A percentile compares a stretch with the other conserved stretches of the same genome.
Evolutionary conservation across 2,329 filamentous ascomycete species (phyloP).

Genomic region (Penicillium sp.): DNA sequence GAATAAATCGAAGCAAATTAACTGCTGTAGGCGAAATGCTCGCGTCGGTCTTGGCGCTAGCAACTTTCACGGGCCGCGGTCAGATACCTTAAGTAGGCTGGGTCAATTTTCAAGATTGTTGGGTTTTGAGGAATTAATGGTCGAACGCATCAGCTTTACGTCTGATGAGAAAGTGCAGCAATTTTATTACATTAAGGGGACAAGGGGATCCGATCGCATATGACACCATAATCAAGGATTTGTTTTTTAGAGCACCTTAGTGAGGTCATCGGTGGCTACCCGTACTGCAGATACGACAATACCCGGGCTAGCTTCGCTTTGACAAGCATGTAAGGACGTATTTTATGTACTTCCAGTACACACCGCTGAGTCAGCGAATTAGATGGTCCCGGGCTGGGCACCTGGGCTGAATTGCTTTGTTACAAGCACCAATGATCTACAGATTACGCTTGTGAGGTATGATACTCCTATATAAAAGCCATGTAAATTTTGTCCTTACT

Average conservation of each 20-base stretch:
- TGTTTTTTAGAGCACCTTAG: conserved; percentile 13
- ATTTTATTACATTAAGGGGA: neutral
- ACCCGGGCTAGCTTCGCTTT: neutral
- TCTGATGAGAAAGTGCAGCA: neutral
- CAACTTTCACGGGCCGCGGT: conserved; percentile 22
- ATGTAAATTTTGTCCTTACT: neutral
- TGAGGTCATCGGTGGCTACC: conserved; percentile 28
- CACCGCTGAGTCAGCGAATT: conserved; percentile 11
- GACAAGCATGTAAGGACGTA: neutral
- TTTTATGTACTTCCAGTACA: neutral
- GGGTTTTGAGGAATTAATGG: conserved; percentile 5
- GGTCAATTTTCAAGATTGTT: neutral
- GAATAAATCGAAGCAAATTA: conserved; percentile 10
- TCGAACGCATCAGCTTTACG: neutral
- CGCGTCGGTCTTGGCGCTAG: conserved; percentile 26
- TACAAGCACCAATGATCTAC: neutral
- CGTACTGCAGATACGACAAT: conserved; percentile 9
- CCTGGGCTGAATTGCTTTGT: conserved; percentile 6
- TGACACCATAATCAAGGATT: conserved; percentile 6
- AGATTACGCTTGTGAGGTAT: neutral
- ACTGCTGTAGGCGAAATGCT: conserved; percentile 20
- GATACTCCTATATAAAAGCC: neutral
- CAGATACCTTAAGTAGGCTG: conserved; percentile 5
- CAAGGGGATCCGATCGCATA: neutral
- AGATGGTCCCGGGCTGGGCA: neutral